phyloP scores from a whole-genome alignment of 768 basidiomycete genomes.

The Termitomyces titanicus region DNA sequence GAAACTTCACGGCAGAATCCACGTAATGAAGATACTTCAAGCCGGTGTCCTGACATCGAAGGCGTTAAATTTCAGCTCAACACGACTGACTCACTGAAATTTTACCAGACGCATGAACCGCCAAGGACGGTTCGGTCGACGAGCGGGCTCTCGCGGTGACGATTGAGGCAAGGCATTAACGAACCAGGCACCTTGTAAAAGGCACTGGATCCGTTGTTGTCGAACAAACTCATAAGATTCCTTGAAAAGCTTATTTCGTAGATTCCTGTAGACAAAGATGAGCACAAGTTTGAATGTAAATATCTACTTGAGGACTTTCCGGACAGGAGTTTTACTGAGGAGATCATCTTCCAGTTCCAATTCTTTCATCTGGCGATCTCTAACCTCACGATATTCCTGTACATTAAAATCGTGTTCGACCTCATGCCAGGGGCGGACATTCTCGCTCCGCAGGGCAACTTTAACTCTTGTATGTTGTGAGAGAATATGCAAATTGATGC shows the following conservation, averaged over 20 bases:
- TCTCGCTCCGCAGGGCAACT: constrained; percentile 71
- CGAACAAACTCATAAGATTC: constrained; percentile 90
- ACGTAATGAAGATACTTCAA: constrained; percentile 82
- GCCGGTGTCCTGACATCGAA: constrained; percentile 60
- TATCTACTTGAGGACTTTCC: constrained; percentile 43
- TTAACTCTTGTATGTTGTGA: constrained; percentile 55
- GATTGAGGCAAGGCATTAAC: constrained; percentile 66
- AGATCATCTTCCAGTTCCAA: constrained; percentile 87
- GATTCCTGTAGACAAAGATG: constrained; percentile 46
- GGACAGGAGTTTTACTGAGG: constrained; percentile 78
- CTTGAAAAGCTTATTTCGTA: constrained; percentile 81
- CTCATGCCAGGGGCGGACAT: constrained; percentile 74
- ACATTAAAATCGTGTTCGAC: constrained; percentile 81
- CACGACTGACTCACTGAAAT: neutral
- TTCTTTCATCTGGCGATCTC: constrained; percentile 88
- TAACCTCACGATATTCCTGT: constrained; percentile 79
- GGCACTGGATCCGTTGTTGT: constrained; percentile 83
- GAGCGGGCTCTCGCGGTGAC: constrained; percentile 47
- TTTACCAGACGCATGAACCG: constrained; percentile 82
- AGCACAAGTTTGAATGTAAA: constrained; percentile 2
- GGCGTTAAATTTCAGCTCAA: neutral
- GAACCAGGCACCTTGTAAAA: constrained; percentile 92
- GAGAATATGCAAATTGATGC: constrained; percentile 7
- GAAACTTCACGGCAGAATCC: constrained; percentile 77
- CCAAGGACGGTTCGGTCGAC: constrained; percentile 69